Evolutionary conservation across 2,329 filamentous ascomycete genomes (phyloP), one percentile per base, ranked within the genome.

Genomic region (Xylaria sp.): DNA sequence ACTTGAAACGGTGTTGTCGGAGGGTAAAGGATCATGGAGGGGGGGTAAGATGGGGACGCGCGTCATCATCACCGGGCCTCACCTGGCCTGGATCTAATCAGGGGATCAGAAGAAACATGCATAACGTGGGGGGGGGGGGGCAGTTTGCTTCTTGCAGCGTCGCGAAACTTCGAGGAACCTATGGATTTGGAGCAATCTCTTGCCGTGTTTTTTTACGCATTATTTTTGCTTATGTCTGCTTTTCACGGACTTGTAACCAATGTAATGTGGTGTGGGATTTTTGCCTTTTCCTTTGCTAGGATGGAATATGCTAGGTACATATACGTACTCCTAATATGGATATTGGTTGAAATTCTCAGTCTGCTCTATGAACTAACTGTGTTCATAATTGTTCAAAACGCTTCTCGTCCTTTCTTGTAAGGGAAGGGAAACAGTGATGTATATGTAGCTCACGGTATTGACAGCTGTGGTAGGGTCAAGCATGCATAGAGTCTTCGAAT

Each of bases 31-130:
- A 38, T 38, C n/a, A 31, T 22, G n/a, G n/a, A n/a, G 36, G 2
- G 33, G 31, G 53, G 38, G 38, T 51, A 25, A 42, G 33, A 25
- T 17, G 29, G 29, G 54, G 42, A 58, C 42, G 53, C 56, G 54
- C 49, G 49, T 33, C 49, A 20, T 33, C 49, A 20, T 60, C 20
- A 42, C 47, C 11, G 6, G 49, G 57, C n/a, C 31, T 50, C 33
- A 45, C 45, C 7, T 9, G 22, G 31, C 44, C 65, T 61, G 25
- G 56, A 51, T 67, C 62, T 63, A 68, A 66, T 68, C 27, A 50
- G 51, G 53, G 65, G 42, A n/a, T 44, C 36, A 17, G 29, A 49
- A 9, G 39, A 58, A 38, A 13, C 36, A 38, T 38, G 36, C 45
- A 53, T 39, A 57, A 39, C 15, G 20, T 31, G 47, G 7, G 60